These are phyloP conservation scores for Nemania sp. DNA, from an alignment of 2,329 filamentous ascomycete species.

Conservation along the genomic window DNA sequence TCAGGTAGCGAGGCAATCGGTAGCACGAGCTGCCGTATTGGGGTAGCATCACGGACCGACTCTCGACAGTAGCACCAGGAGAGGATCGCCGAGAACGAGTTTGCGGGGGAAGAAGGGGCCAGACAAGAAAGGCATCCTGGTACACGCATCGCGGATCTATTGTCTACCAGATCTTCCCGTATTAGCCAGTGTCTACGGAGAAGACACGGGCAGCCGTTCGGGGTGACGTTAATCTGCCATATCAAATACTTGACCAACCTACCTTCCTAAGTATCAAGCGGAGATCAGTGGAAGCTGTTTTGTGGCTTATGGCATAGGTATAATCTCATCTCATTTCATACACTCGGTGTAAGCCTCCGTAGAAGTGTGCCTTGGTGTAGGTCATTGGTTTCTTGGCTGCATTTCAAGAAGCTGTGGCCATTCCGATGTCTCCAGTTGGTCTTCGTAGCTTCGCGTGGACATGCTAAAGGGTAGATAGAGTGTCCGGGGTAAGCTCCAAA, in stretches of 20 bases:
- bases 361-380: no score
- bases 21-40: slow-evolving; percentile 18
- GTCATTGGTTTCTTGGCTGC: neutral
- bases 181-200: no score
- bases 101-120: neutral
- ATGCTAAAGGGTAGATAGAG: no score
- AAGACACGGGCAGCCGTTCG: no score
- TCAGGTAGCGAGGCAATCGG: neutral
- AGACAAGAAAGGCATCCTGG: neutral
- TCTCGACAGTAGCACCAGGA: neutral
- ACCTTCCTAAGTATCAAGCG: no score
- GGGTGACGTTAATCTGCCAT: no score
- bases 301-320: no score
- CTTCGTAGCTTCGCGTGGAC: neutral
- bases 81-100: neutral
- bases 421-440: neutral
- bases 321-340: no score
- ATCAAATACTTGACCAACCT: no score
- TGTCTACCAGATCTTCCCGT: no score
- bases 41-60: slow-evolving; percentile 18
- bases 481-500: neutral
- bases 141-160: slow-evolving; percentile 3
- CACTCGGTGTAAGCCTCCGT: no score
- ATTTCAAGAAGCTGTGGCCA: neutral
- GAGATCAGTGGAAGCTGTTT: no score